phyloP scores from a whole-genome alignment of 257 asterid species.

The Solanum tacnaense region DNA sequence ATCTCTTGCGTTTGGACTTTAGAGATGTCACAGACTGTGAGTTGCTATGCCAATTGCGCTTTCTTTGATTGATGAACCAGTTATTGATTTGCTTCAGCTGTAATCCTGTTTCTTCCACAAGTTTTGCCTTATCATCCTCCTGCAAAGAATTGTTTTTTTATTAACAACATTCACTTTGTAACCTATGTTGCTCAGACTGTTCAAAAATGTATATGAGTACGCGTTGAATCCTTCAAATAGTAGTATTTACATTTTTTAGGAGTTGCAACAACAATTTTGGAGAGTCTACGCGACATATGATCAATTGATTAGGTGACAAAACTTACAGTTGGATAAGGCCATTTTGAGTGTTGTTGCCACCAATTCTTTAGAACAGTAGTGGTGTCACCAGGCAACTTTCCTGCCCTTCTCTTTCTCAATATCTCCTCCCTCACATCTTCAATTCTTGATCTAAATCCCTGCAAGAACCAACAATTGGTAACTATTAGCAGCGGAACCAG shows the following conservation, averaged over 20 bases:
- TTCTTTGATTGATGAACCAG: conserved; percentile 97
- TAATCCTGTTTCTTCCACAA: conserved; percentile 85
- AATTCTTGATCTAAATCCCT: conserved; percentile 93
- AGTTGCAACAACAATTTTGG: neutral
- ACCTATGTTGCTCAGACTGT: neutral
- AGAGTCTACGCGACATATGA: neutral
- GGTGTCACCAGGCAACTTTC: conserved; percentile 90
- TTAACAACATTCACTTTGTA: neutral
- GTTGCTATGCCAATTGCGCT: conserved; percentile 87
- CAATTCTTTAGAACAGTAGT: conserved; percentile 77
- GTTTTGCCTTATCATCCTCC: conserved; percentile 98
- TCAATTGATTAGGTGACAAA: neutral
- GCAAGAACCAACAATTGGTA: neutral
- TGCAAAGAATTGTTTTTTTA: conserved; percentile 7
- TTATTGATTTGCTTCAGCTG: conserved; percentile 93
- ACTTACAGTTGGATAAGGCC: conserved; percentile 98
- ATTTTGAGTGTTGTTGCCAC: conserved; percentile 98
- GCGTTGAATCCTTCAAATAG: neutral
- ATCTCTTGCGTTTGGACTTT: conserved; percentile 93
- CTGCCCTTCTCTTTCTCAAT: conserved; percentile 87
- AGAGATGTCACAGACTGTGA: conserved; percentile 78
- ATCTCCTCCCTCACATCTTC: conserved; percentile 97
- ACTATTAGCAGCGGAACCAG: neutral
- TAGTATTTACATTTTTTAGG: neutral
- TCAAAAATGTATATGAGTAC: neutral